A percentile compares a stretch with the other conserved stretches of the same genome.
These are phyloP conservation scores for Penicillium antarcticum DNA, from an alignment of 495 filamentous ascomycete genomes.

Conservation along the genomic window DNA sequence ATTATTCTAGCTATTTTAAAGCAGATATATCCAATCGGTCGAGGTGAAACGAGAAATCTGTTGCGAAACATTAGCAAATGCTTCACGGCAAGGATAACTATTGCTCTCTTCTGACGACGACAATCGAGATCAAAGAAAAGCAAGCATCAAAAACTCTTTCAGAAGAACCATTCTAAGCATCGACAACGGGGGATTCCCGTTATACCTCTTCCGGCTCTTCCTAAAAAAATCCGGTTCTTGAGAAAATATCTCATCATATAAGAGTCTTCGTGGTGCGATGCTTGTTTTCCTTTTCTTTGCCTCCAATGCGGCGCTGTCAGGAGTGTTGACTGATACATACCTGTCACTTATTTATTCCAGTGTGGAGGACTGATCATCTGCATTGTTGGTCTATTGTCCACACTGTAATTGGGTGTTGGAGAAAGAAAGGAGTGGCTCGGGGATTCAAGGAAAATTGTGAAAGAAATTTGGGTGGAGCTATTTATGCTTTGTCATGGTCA, in stretches of 20 bases:
- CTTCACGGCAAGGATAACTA: slow-evolving; percentile 1
- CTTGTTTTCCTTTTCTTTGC: slow-evolving; percentile 10
- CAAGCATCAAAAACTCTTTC: slow-evolving; percentile 28
- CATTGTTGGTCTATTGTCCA: neutral
- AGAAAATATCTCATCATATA: slow-evolving; percentile 44
- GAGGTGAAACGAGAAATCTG: neutral
- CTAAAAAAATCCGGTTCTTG: slow-evolving; percentile 46
- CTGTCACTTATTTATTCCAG: neutral
- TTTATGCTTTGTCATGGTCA: slow-evolving; percentile 7
- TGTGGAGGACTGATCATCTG: neutral
- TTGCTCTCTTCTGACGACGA: neutral
- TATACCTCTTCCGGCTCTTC: slow-evolving; percentile 56
- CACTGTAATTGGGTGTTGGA: slow-evolving; percentile 1
- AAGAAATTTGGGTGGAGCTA: slow-evolving; percentile 2
- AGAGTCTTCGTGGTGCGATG: slow-evolving; percentile 15
- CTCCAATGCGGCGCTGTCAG: slow-evolving; percentile 1
- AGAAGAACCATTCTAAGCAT: slow-evolving; percentile 54
- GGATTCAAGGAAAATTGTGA: slow-evolving; percentile 7
- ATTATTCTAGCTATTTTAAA: too few relatives aligned
- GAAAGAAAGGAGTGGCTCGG: slow-evolving; percentile 6
- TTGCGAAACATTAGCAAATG: slow-evolving; percentile 9
- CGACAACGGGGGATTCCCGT: slow-evolving; percentile 39
- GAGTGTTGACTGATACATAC: neutral
- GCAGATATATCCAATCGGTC: neutral
- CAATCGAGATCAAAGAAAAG: slow-evolving; percentile 11